phyloP scores from a whole-genome alignment of 208 protist species.

The Crithidia thermophila region DNA sequence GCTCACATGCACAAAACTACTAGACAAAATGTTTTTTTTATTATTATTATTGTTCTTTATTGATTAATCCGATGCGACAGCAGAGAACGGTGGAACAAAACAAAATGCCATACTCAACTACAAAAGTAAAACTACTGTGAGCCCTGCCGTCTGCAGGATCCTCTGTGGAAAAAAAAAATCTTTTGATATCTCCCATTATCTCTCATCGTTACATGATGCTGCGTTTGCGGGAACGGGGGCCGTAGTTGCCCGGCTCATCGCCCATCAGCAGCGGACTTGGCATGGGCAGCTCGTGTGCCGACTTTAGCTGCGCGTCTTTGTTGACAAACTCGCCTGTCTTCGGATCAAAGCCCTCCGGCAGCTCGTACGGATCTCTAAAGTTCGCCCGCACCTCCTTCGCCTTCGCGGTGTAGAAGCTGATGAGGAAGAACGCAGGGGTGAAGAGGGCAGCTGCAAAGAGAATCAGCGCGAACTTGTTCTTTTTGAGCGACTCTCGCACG shows the following conservation, averaged over 20 bases:
- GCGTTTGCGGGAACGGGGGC: slow-evolving; percentile 23
- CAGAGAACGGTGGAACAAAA: no score
- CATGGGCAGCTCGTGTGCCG: slow-evolving; percentile 14
- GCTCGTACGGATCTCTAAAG: slow-evolving; percentile 72
- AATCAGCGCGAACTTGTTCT: slow-evolving; percentile 69
- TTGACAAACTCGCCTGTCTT: slow-evolving; percentile 45
- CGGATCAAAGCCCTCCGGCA: slow-evolving; percentile 76
- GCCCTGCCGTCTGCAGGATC: no score
- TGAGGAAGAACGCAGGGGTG: slow-evolving; percentile 50
- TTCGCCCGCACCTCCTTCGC: slow-evolving; percentile 52
- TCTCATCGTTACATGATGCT: slow-evolving; percentile 13
- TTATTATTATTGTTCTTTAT: no score
- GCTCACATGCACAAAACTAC: no score
- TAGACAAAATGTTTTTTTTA: no score
- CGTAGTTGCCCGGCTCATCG: slow-evolving; percentile 45
- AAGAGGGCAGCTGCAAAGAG: slow-evolving; percentile 53
- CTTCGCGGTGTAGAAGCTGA: slow-evolving; percentile 77
- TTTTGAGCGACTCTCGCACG: slow-evolving; percentile 63
- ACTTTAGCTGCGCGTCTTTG: slow-evolving; percentile 13
- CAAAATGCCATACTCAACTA: no score
- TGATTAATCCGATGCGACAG: no score
- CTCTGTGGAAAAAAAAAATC: no score
- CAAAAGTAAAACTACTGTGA: no score
- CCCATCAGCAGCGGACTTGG: slow-evolving; percentile 55
- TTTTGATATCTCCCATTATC: neutral